Evolutionary conservation across 352 stramenopile genomes (phyloP).

Genomic region (Phytophthora ramorum): DNA sequence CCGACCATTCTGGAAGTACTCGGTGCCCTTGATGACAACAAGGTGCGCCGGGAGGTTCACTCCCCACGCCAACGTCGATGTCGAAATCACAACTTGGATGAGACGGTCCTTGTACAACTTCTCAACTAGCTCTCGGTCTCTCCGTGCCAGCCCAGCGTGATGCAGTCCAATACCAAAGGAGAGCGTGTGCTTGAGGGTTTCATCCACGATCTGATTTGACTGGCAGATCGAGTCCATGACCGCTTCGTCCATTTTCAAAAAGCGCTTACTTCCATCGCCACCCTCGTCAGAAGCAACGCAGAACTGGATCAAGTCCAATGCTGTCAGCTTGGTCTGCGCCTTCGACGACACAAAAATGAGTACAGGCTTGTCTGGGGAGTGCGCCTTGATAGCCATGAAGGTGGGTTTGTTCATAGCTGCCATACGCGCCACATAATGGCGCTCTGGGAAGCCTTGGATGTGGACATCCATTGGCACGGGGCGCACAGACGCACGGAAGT

Average conservation of each 20-base stretch:
- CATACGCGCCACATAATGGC: constrained; percentile 98
- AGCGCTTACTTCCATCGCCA: constrained; percentile 93
- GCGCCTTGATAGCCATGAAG: constrained; percentile 97
- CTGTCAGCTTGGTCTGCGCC: constrained; percentile 97
- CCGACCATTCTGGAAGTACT: constrained; percentile 94
- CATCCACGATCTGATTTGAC: constrained; percentile 88
- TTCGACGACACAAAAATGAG: constrained; percentile 99
- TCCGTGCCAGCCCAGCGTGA: constrained; percentile 90
- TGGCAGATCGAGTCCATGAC: constrained; percentile 90
- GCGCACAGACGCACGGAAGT: constrained; percentile 95
- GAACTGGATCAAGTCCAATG: constrained; percentile 97
- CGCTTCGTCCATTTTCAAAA: constrained; percentile 93
- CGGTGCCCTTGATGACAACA: constrained; percentile 99
- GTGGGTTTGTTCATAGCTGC: constrained; percentile 99
- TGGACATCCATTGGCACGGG: constrained; percentile 97
- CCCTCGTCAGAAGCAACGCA: constrained; percentile 72
- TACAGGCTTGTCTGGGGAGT: constrained; percentile 93
- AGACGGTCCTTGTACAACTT: constrained; percentile 95
- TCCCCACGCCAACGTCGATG: constrained; percentile 94
- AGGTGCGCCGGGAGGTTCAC: constrained; percentile 98
- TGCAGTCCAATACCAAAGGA: constrained; percentile 98
- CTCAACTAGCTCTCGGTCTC: constrained; percentile 97
- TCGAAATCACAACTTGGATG: constrained; percentile 96
- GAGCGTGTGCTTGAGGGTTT: constrained; percentile 95
- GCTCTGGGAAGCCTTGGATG: constrained; percentile 96